A percentile compares a stretch with the other conserved stretches of the same genome.
Conservation (phyloP, 1,139 yeast species). For the Petasospora fabianii region DNA sequence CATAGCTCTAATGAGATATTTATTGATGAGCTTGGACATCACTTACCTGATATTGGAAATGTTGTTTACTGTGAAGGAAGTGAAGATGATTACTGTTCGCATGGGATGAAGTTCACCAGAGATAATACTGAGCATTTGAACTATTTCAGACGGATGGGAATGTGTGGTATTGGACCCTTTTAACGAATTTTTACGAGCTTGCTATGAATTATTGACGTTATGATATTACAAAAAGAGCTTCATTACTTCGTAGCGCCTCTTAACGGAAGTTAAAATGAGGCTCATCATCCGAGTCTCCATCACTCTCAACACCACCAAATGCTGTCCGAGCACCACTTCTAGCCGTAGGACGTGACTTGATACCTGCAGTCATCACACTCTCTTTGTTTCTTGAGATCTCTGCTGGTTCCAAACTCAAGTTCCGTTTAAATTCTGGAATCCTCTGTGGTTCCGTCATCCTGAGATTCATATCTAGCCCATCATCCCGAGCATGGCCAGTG, state of each 20-base stretch:
- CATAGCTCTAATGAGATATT: constrained; percentile 47
- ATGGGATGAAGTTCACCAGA: constrained; percentile 29
- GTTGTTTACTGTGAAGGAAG: constrained; percentile 38
- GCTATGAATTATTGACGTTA: background rate
- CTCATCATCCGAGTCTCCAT: constrained; percentile 32
- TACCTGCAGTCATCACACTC: background rate
- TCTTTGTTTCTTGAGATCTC: background rate
- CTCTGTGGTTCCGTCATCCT: constrained; percentile 9
- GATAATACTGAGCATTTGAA: constrained; percentile 41
- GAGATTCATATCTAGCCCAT: constrained; percentile 24
- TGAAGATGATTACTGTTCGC: constrained; percentile 30
- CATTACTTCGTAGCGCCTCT: background rate
- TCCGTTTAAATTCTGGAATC: constrained; percentile 19
- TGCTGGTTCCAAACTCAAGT: background rate
- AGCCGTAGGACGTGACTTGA: background rate
- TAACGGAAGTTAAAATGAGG: constrained; percentile 36
- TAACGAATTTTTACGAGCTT: background rate
- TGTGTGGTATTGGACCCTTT: constrained; percentile 37
- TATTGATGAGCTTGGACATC: constrained; percentile 38
- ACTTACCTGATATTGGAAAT: constrained; percentile 31
- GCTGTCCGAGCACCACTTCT: background rate
- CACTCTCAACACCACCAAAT: constrained; percentile 4
- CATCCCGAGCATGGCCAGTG: constrained; percentile 16
- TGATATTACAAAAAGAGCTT: background rate
- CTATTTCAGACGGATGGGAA: constrained; percentile 46